Base-by-base conservation (phyloP, 75 land plant species). In the Pinus albicaulis region DNA sequence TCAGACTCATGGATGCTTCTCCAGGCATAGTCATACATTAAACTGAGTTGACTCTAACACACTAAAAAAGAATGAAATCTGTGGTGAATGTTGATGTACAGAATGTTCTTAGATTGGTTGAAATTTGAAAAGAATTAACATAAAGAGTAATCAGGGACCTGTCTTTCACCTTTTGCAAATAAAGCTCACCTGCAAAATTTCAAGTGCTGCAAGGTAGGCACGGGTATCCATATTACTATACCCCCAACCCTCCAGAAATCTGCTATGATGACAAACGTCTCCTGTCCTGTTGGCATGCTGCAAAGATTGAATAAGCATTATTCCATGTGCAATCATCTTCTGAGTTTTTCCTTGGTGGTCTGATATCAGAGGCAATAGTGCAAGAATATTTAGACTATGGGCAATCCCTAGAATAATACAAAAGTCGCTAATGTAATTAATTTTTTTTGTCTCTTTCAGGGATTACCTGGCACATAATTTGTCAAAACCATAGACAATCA, bases 171-270 rank as follows among this genome's bases (percentile, higher is more conserved):
- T 66, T n/a, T 66, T 66, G 71, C 24, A 36, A 68, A 41, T 19
- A 68, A 68, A 68, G 52, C 23, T 68, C 71, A 82, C 87, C 87
- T 85, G 87, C 70, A 82, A 28, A 25, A 82, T 83, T 26, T 85
- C 78, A 26, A 82, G 72, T 28, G 73, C 26, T 38, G 57, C 25
- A 22, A 82, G 76, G 52, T 75, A 78, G 26, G 74, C 87, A 56
- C 75, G 71, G 16, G 74, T n/a, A 56, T 85, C 87, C 23, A 72
- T 25, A 63, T 85, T 82, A 55, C 57, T 82, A 59, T 73, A 75
- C 4, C 72, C 62, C 80, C 80, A 75, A 17, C 78, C 81, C 72
- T 82, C 53, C n/a, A n/a, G 56, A 85, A 57, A 71, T 82, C 84
- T 53, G 65, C 60, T 31, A 85, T 82, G 74, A 82, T 62, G 22